Base-by-base conservation (phyloP, 2,329 filamentous ascomycete species). In the Nigrograna mackinnonii region DNA sequence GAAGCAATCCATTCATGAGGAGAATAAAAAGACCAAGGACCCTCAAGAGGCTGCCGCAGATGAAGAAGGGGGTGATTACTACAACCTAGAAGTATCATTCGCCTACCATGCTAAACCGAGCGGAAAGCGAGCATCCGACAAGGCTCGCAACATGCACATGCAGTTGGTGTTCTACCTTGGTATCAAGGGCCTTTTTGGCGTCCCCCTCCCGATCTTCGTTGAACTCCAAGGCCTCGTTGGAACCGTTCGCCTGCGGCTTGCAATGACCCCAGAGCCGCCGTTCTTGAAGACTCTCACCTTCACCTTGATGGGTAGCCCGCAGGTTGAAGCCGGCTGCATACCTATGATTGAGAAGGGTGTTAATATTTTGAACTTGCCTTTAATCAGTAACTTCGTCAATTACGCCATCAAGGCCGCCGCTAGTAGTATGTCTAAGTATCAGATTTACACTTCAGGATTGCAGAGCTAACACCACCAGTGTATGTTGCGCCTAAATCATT, bases 371-470 rank as follows among this genome's bases (percentile, higher is more conserved):
- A 96, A 97, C 55, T 74, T 97, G 7, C 92, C 92, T 0, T 69
- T 97, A 26, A 96, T 97, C 57, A 95, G 89, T 12, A 95, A 95
- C 58, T 97, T 99, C 62, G 92, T 96, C 68, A 96, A 96, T 69
- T 96, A 91, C 72, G 90, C 92, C 4, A 95, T 97, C 56, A 85
- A 84, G 26, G 84, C 94, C 0, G 90, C 91, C 0, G 87, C 87
- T 3, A 87, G 85, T 62, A 67, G 58, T 62, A n/a, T n/a, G n/a
- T n/a, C n/a, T n/a, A 54, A 16, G 59, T 56, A 31, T 26, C n/a
- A n/a, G n/a, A n/a, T n/a, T n/a, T n/a, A n/a, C n/a, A n/a, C n/a
- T n/a, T n/a, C n/a, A 3, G 7, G 2, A 26, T 48, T 22, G 47
- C 55, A 87, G 57, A n/a, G n/a, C n/a, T 32, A 9, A 9, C n/a